phyloP scores from a whole-genome alignment of 2,329 filamentous ascomycete genomes.

The Elsinoe australis region DNA sequence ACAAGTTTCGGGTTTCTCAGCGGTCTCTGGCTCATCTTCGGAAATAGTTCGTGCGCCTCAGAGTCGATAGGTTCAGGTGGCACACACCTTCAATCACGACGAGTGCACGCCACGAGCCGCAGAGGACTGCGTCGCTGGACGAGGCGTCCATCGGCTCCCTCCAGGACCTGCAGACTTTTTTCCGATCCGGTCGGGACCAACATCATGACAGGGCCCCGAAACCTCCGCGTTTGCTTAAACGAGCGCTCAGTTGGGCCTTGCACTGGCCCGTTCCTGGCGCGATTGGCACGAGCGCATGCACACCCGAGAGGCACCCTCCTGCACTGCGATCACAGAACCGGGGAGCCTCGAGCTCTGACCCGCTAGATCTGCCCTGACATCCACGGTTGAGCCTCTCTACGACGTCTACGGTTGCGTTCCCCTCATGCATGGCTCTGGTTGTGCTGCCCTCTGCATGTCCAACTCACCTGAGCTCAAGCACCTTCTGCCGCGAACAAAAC shows the following conservation, averaged over 20 bases:
- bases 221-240: no score
- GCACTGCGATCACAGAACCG: not conserved
- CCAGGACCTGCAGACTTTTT: no score
- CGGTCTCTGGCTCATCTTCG: not conserved
- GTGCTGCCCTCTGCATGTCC: not conserved
- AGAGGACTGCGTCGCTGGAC: not conserved
- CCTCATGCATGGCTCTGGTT: slow-evolving; percentile 3
- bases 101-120: not conserved
- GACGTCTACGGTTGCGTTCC: slow-evolving; percentile 1
- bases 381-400: slow-evolving; percentile 14
- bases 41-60: slow-evolving; percentile 3
- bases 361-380: slow-evolving; percentile 4
- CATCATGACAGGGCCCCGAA: no score
- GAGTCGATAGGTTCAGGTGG: slow-evolving; percentile 1
- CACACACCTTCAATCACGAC: not conserved
- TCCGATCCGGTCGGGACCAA: no score
- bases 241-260: no score
- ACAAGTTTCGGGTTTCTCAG: no score
- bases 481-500: no score
- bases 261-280: no score
- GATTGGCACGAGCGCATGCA: no score
- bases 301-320: no score
- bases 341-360: slow-evolving; percentile 5
- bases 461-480: no score
- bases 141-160: no score